Evolutionary conservation across 345 rosid genomes (phyloP).

Genomic region (Cardamine chenopodiifolia): DNA sequence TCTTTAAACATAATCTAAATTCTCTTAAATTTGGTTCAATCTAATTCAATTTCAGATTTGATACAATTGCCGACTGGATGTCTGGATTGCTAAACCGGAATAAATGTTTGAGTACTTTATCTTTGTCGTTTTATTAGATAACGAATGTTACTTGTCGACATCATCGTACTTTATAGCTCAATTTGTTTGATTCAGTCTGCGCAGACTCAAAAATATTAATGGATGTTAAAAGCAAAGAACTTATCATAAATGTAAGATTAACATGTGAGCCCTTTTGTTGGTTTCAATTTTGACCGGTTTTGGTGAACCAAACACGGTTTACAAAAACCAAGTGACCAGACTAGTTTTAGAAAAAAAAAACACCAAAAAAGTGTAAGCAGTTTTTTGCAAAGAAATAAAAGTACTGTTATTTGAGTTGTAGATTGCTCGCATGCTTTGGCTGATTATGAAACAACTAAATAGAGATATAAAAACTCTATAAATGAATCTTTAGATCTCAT

Average conservation of each 20-base stretch:
- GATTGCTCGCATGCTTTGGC: slow-evolving; percentile 41
- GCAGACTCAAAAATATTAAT: slow-evolving; percentile 22
- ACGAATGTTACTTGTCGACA: slow-evolving; percentile 38
- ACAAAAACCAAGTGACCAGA: neutral
- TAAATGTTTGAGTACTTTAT: slow-evolving; percentile 18
- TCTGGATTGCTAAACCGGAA: too few relatives aligned
- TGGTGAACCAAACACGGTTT: slow-evolving; percentile 18
- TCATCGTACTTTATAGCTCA: slow-evolving; percentile 34
- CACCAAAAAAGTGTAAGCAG: slow-evolving; percentile 37
- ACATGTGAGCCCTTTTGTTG: neutral
- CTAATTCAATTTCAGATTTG: too few relatives aligned
- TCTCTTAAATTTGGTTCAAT: too few relatives aligned
- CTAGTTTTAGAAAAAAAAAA: slow-evolving; percentile 18
- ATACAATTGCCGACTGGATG: too few relatives aligned
- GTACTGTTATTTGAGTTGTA: slow-evolving; percentile 47
- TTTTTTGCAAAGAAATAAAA: slow-evolving; percentile 22
- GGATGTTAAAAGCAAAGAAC: neutral
- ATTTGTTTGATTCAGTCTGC: slow-evolving; percentile 39
- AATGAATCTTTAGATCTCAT: slow-evolving; percentile 11
- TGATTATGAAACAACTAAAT: slow-evolving; percentile 12
- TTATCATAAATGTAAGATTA: neutral
- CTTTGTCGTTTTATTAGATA: slow-evolving; percentile 36
- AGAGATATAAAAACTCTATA: slow-evolving; percentile 25
- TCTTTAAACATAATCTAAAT: too few relatives aligned
- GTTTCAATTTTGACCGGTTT: slow-evolving; percentile 22